Evolutionary conservation across 2,329 filamentous ascomycete genomes (phyloP).

Genomic region (Microascus cirrosus): DNA sequence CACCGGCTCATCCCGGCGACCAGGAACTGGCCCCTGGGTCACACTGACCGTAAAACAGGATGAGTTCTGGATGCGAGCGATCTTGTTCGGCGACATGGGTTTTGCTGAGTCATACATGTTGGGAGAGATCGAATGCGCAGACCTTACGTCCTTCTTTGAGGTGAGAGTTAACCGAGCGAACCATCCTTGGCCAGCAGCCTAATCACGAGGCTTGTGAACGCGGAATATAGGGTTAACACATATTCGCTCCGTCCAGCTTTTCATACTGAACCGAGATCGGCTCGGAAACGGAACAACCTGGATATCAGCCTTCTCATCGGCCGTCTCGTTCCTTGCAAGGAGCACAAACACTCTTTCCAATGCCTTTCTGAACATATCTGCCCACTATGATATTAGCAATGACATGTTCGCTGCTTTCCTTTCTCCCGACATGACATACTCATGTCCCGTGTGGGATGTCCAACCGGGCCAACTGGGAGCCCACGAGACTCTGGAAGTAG

Average conservation of each 20-base stretch:
- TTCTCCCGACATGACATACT: slow-evolving; percentile 68
- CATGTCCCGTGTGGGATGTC: slow-evolving; percentile 53
- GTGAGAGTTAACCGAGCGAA: slow-evolving; percentile 21
- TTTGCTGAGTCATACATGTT: slow-evolving; percentile 67
- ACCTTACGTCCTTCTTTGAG: slow-evolving; percentile 59
- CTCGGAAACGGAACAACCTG: slow-evolving; percentile 54
- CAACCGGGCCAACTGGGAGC: slow-evolving; percentile 20
- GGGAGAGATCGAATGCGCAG: slow-evolving; percentile 54
- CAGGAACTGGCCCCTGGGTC: slow-evolving; percentile 25
- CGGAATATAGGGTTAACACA: not conserved
- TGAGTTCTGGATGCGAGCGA: slow-evolving; percentile 58
- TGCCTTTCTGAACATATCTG: slow-evolving; percentile 53
- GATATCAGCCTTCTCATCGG: slow-evolving; percentile 46
- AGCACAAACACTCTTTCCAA: slow-evolving; percentile 46
- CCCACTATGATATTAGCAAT: slow-evolving; percentile 68
- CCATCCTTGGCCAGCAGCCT: not conserved
- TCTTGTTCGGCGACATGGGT: slow-evolving; percentile 64
- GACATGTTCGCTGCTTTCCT: slow-evolving; percentile 66
- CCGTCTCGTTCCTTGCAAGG: slow-evolving; percentile 45
- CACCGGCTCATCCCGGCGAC: slow-evolving; percentile 20
- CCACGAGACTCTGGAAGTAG: slow-evolving; percentile 49
- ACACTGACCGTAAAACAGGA: slow-evolving; percentile 53
- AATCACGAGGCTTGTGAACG: not conserved
- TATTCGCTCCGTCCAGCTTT: slow-evolving; percentile 35
- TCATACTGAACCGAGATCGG: slow-evolving; percentile 55